A percentile compares a stretch with the other conserved stretches of the same genome.
phyloP scores from a whole-genome alignment of 441 rosid species.

The Viola pubescens region DNA sequence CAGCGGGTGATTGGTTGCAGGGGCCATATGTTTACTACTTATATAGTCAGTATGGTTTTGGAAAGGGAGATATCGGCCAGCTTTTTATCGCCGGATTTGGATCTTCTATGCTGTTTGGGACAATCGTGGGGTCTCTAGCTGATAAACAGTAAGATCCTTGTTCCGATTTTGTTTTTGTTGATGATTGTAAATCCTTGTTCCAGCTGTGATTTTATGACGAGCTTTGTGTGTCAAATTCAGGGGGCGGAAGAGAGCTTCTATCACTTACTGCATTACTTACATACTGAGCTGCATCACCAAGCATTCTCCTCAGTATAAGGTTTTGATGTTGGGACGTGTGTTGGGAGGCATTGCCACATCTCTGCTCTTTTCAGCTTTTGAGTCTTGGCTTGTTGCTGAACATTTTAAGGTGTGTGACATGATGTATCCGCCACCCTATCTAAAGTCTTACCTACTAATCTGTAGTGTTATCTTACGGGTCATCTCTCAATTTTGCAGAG shows the following conservation, averaged over 20 bases:
- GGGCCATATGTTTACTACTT: background rate
- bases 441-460: too few relatives aligned
- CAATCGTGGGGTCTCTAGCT: background rate
- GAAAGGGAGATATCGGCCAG: background rate
- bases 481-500: slow-evolving; percentile 39
- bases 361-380: background rate
- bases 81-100: slow-evolving; percentile 1
- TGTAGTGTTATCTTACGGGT: background rate
- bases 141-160: background rate
- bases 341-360: background rate
- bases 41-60: background rate
- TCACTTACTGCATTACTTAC: background rate
- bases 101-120: background rate
- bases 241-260: background rate
- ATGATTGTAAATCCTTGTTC: background rate
- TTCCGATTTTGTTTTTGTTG: background rate
- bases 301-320: background rate
- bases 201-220: background rate
- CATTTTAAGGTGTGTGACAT: background rate
- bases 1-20: slow-evolving; percentile 1
- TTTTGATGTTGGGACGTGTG: slow-evolving; percentile 13
- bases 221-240: background rate
- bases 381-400: background rate
- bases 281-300: background rate
- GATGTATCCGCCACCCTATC: background rate